A percentile compares a stretch with the other conserved stretches of the same genome.
These are phyloP conservation scores for Lepidium aucheri DNA, from an alignment of 345 rosid species.

Conservation along the genomic window DNA sequence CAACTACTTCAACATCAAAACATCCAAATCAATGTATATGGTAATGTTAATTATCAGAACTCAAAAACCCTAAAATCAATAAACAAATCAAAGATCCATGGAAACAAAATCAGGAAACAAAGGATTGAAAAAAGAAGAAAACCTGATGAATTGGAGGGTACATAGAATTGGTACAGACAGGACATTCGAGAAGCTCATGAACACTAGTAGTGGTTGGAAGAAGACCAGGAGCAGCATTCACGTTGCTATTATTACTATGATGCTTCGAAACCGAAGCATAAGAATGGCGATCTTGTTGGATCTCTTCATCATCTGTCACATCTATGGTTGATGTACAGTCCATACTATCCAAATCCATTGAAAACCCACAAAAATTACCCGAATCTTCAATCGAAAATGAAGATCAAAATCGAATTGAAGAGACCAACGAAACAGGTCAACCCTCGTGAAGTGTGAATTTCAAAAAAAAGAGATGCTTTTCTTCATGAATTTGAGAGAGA, in stretches of 20 bases:
- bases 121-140: background rate
- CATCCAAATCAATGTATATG: background rate
- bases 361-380: background rate
- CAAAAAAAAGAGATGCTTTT: constrained; percentile 18
- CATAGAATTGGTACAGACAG: constrained; percentile 95
- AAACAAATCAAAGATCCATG: background rate
- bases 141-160: constrained; percentile 99
- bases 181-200: constrained; percentile 95
- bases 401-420: background rate
- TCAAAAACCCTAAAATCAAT: background rate
- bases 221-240: constrained; percentile 36
- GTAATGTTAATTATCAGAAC: background rate
- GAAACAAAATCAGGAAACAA: background rate
- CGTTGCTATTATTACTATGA: constrained; percentile 30
- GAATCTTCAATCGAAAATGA: constrained; percentile 1
- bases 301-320: constrained; percentile 76
- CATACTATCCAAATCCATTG: constrained; percentile 69
- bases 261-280: constrained; percentile 51
- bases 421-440: constrained; percentile 18
- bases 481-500: constrained; percentile 20
- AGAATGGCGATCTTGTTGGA: constrained; percentile 51
- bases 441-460: constrained; percentile 19
- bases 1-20: background rate
- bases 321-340: constrained; percentile 73
- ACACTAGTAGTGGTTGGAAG: constrained; percentile 76